These are phyloP conservation scores for Pistacia integerrima DNA, from an alignment of 345 rosid genomes.

Conservation along the genomic window DNA sequence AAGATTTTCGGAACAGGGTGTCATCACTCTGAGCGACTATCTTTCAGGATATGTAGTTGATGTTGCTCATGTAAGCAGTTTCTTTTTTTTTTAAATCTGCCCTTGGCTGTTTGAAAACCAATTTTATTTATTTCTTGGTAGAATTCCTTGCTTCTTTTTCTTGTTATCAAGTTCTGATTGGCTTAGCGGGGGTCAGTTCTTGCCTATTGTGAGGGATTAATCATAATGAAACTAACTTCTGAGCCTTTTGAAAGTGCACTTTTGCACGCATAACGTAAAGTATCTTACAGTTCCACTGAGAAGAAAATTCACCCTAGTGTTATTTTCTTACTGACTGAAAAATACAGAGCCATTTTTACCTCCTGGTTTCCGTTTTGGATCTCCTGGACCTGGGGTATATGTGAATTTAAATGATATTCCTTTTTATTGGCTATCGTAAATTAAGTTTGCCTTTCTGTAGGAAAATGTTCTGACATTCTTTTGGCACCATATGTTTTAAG, in stretches of 20 bases:
- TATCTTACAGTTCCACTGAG: not conserved
- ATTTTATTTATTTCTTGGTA: not conserved
- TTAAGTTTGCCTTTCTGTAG: not conserved
- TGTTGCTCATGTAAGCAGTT: conserved; percentile 53
- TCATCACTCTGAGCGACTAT: conserved; percentile 48
- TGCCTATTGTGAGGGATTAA: not conserved
- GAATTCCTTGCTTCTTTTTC: not conserved
- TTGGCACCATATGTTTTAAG: not conserved
- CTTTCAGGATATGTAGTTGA: conserved; percentile 62
- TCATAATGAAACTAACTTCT: not conserved
- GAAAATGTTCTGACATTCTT: not conserved
- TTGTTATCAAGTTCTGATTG: conserved; percentile 1
- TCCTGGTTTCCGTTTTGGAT: not conserved
- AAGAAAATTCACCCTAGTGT: not conserved
- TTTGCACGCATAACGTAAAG: not conserved
- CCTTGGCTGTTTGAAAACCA: not conserved
- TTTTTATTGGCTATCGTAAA: not conserved
- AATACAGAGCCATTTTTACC: not conserved
- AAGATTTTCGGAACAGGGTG: conserved; percentile 59
- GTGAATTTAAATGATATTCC: not conserved
- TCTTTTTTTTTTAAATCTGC: not conserved
- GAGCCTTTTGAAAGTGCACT: not conserved
- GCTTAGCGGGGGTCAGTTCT: conserved; percentile 6
- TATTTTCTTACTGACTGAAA: not conserved
- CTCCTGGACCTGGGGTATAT: not conserved